Evolutionary conservation across 257 asterid genomes (phyloP).

Genomic region (Ilex aquifolium): DNA sequence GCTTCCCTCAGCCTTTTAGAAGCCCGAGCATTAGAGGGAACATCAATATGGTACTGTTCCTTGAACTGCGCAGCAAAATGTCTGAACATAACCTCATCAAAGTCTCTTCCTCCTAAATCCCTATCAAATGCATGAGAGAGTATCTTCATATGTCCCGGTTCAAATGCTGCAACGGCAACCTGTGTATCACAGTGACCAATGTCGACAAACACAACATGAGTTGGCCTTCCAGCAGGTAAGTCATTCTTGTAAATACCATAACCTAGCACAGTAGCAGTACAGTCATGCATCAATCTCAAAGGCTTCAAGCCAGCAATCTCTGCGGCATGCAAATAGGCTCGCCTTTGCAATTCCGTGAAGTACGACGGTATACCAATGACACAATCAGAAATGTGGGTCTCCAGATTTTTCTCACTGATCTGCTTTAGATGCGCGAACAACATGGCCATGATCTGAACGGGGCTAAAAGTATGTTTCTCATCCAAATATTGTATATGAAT

Average conservation of each 20-base stretch:
- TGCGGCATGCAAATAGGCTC: constrained; percentile 81
- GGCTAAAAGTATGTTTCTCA: constrained; percentile 58
- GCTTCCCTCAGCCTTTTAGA: constrained; percentile 78
- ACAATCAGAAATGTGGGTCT: constrained; percentile 50
- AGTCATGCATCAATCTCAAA: constrained; percentile 82
- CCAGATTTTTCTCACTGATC: constrained; percentile 71
- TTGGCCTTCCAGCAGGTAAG: constrained; percentile 38
- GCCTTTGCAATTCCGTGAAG: constrained; percentile 82
- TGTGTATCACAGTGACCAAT: constrained; percentile 94
- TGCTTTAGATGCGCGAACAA: constrained; percentile 72
- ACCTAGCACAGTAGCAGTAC: constrained; percentile 89
- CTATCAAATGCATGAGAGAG: constrained; percentile 81
- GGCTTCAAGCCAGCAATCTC: constrained; percentile 85
- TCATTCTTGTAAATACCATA: constrained; percentile 90
- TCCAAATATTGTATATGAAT: constrained; percentile 62
- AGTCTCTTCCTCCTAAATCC: constrained; percentile 89
- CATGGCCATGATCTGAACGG: constrained; percentile 83
- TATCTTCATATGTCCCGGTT: constrained; percentile 71
- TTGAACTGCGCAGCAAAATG: constrained; percentile 70
- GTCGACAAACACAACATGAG: constrained; percentile 83
- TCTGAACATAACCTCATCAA: constrained; percentile 77
- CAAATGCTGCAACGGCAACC: constrained; percentile 75
- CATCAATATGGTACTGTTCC: constrained; percentile 72
- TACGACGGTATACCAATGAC: constrained; percentile 84
- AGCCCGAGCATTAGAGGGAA: constrained; percentile 75